Conservation (phyloP, 108 stramenopile species). For the Skeletonema potamos region DNA sequence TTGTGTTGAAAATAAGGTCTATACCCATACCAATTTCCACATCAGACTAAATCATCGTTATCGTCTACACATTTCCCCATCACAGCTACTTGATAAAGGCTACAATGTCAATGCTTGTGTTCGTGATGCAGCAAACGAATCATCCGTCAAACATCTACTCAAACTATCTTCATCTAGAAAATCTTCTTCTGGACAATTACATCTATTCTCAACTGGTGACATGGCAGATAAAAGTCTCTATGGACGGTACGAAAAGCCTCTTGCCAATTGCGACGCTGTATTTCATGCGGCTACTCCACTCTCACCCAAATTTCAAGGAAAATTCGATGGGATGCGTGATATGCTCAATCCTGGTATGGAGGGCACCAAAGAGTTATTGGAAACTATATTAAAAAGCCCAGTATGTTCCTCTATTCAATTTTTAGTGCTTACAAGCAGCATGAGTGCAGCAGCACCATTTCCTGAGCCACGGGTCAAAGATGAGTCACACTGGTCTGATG, state of each 20-base stretch:
- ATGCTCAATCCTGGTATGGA: constrained; percentile 33
- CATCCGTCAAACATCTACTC: constrained; percentile 20
- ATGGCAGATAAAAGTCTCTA: constrained; percentile 8
- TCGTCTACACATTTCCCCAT: no score
- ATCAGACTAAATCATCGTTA: no score
- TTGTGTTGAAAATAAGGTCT: no score
- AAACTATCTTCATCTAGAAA: constrained; percentile 5
- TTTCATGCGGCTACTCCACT: constrained; percentile 43
- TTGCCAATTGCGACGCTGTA: constrained; percentile 27
- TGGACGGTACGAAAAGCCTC: constrained; percentile 16
- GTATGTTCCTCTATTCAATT: constrained; percentile 11
- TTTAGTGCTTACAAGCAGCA: constrained; percentile 24
- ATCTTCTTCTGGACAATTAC: constrained; percentile 12
- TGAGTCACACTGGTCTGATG: constrained; percentile 35
- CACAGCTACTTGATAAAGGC: constrained; percentile 24
- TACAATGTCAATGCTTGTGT: constrained; percentile 40
- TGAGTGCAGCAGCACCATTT: constrained; percentile 30
- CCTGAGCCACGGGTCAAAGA: constrained; percentile 30
- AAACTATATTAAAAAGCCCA: not conserved
- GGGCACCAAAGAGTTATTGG: constrained; percentile 24
- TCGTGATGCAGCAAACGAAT: constrained; percentile 28
- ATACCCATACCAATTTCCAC: no score
- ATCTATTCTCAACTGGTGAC: constrained; percentile 41
- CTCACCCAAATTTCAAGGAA: constrained; percentile 15
- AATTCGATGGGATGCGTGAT: constrained; percentile 31